Evolutionary conservation across 164 flowering plant genomes (phyloP).

Genomic region (Taxillus chinensis): DNA sequence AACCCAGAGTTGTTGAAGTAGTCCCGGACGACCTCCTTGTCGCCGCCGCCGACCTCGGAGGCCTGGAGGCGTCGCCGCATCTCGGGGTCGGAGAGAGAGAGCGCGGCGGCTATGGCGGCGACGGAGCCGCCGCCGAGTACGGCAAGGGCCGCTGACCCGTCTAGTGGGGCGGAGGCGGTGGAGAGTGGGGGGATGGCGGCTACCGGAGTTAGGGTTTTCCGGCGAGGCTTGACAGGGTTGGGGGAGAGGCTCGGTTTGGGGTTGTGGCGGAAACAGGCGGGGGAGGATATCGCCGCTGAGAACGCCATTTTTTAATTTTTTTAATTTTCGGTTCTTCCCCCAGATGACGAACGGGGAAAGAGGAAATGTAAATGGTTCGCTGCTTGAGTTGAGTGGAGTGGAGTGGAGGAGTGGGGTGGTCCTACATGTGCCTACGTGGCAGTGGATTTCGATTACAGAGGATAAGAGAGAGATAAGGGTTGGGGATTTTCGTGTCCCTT

Average conservation of each 20-base stretch:
- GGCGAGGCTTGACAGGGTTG: slow-evolving; percentile 6
- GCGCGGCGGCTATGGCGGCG: slow-evolving; percentile 68
- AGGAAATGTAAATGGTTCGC: too few species aligned
- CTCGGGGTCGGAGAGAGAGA: slow-evolving; percentile 83
- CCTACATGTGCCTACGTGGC: too few species aligned
- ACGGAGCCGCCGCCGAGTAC: slow-evolving; percentile 69
- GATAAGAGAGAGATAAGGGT: too few species aligned
- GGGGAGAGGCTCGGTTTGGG: slow-evolving; percentile 7
- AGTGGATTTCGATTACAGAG: too few species aligned
- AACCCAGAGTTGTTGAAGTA: slow-evolving; percentile 88
- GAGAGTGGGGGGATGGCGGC: slow-evolving; percentile 33
- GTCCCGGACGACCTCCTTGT: slow-evolving; percentile 89
- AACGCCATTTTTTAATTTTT: slow-evolving; percentile 20
- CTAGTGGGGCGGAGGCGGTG: slow-evolving; percentile 22
- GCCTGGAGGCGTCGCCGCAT: slow-evolving; percentile 76
- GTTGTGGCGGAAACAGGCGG: slow-evolving; percentile 13
- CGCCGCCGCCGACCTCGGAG: slow-evolving; percentile 92
- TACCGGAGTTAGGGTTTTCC: slow-evolving; percentile 11
- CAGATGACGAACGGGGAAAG: not conserved
- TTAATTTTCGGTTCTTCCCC: not conserved
- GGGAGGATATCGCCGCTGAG: slow-evolving; percentile 15
- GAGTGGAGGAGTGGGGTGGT: too few species aligned
- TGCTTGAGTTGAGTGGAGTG: too few species aligned
- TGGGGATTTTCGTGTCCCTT: too few species aligned
- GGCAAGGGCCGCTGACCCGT: slow-evolving; percentile 46